Percentiles rank a stretch among this genome's conserved stretches.
Evolutionary conservation across 169 alveolate species (phyloP).

Genomic region (Plasmodium malariae): DNA sequence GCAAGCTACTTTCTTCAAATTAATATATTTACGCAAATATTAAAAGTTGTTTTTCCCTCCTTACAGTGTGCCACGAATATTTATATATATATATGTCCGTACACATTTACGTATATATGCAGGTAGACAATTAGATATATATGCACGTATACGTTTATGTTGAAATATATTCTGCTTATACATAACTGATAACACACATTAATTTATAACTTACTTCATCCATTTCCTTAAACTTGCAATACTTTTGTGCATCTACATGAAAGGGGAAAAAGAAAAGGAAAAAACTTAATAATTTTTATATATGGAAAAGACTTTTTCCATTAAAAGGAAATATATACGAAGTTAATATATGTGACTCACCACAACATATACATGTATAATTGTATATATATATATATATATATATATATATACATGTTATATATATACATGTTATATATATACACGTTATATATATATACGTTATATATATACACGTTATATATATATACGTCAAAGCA

Average conservation of each 20-base stretch:
- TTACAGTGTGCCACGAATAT: too few species aligned
- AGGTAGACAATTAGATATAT: neutral
- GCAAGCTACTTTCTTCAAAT: too few species aligned
- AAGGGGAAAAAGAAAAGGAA: neutral
- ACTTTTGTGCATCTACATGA: slow-evolving; percentile 61
- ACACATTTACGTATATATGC: neutral
- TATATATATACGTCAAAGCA: neutral
- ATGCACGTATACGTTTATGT: neutral
- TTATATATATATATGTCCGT: neutral
- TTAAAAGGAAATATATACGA: slow-evolving; percentile 3
- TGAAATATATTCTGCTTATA: neutral
- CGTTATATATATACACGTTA: neutral
- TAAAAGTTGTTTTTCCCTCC: neutral
- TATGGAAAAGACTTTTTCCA: neutral
- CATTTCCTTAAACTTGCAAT: slow-evolving; percentile 73
- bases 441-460: too few species aligned
- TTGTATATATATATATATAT: neutral
- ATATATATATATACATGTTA: too few species aligned
- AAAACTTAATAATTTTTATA: neutral
- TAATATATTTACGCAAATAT: neutral
- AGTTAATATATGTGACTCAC: neutral
- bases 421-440: too few species aligned
- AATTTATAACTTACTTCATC: slow-evolving; percentile 73
- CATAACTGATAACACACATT: too few species aligned
- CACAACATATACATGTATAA: neutral